A percentile compares a stretch with the other conserved stretches of the same genome.
phyloP scores from a whole-genome alignment of 768 basidiomycete species.

The Pulveroboletus sp. region DNA sequence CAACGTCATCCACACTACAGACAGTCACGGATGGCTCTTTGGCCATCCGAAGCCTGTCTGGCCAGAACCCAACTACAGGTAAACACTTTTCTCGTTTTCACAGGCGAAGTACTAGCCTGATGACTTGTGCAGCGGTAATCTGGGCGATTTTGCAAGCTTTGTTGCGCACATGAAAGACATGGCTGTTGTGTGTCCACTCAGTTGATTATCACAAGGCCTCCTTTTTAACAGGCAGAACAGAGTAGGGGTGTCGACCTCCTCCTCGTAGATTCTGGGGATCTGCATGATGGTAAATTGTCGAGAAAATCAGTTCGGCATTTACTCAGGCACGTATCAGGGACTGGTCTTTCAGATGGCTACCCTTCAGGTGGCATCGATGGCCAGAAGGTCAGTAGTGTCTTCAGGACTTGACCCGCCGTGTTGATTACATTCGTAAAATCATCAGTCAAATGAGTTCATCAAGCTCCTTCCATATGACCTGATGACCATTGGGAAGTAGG shows the following conservation, averaged over 20 bases:
- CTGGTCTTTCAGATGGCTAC: constrained; percentile 76
- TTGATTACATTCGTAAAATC: too few relatives aligned
- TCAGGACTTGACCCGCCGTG: neutral
- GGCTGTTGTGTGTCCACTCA: constrained; percentile 45
- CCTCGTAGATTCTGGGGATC: constrained; percentile 74
- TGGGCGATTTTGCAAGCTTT: constrained; percentile 85
- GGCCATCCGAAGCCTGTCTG: constrained; percentile 75
- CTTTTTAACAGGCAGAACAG: constrained; percentile 24
- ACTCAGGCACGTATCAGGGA: constrained; percentile 40
- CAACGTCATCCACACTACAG: constrained; percentile 84
- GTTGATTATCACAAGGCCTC: neutral
- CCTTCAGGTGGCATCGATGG: constrained; percentile 70
- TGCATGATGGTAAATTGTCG: constrained; percentile 54
- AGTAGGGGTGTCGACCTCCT: constrained; percentile 78
- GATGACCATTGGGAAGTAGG: constrained; percentile 79
- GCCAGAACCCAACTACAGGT: constrained; percentile 77
- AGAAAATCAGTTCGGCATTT: neutral
- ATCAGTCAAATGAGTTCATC: too few relatives aligned
- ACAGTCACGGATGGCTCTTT: constrained; percentile 77
- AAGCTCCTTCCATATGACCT: constrained; percentile 74
- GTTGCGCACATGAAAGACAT: constrained; percentile 75
- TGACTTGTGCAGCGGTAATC: constrained; percentile 42
- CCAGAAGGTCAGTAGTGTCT: constrained; percentile 49
- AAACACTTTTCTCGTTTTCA: constrained; percentile 9
- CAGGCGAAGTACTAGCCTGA: neutral